phyloP scores from a whole-genome alignment of 2,329 filamentous ascomycete genomes.

The Venturia carpophila region DNA sequence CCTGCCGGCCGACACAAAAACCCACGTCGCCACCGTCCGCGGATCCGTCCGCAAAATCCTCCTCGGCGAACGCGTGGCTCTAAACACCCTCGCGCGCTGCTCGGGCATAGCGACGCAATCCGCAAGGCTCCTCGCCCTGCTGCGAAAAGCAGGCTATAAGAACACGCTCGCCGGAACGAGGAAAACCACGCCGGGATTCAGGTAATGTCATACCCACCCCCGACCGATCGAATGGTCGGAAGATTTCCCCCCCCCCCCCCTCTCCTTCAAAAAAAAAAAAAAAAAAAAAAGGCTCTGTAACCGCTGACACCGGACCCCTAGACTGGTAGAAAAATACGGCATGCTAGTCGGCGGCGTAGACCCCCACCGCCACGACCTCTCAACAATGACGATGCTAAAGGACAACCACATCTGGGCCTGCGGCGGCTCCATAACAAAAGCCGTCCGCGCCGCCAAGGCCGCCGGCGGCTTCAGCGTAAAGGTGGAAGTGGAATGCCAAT shows the following conservation, averaged over 20 bases:
- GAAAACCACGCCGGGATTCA: slow-evolving; percentile 94
- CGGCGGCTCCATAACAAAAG: slow-evolving; percentile 71
- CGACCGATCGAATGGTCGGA: too few relatives aligned
- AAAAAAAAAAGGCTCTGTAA: background rate
- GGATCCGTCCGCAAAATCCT: slow-evolving; percentile 78
- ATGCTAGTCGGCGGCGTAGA: slow-evolving; percentile 93
- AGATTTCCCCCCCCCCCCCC: too few relatives aligned
- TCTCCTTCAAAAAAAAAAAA: too few relatives aligned
- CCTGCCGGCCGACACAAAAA: slow-evolving; percentile 51
- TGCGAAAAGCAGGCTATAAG: slow-evolving; percentile 59
- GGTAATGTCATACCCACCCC: background rate
- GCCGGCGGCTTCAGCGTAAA: slow-evolving; percentile 87
- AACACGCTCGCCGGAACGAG: slow-evolving; percentile 88
- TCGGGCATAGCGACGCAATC: slow-evolving; percentile 75
- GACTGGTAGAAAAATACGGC: slow-evolving; percentile 94
- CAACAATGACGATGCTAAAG: slow-evolving; percentile 95
- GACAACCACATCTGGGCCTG: slow-evolving; percentile 93
- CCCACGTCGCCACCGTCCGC: slow-evolving; percentile 66
- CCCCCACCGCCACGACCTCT: slow-evolving; percentile 79
- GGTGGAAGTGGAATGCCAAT: slow-evolving; percentile 92
- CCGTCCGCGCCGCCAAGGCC: slow-evolving; percentile 73
- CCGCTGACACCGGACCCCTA: background rate
- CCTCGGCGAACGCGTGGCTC: slow-evolving; percentile 84
- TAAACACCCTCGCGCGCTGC: slow-evolving; percentile 85
- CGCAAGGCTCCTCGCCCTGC: slow-evolving; percentile 41